Percentiles rank a stretch among this genome's conserved stretches.
Conservation (phyloP, 768 basidiomycete genomes). For the Coprinopsis strossmayeri region DNA sequence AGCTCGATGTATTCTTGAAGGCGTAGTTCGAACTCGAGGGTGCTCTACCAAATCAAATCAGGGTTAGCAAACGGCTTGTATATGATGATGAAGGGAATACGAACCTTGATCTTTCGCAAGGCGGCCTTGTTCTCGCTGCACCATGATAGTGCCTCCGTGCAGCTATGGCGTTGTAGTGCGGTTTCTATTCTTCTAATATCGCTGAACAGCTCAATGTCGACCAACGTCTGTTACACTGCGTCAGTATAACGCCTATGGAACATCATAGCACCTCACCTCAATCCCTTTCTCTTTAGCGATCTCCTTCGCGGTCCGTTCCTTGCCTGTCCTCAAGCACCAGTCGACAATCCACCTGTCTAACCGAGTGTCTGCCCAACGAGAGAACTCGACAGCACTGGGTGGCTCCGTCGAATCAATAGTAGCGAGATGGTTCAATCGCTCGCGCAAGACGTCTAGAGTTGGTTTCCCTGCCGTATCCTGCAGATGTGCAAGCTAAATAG, state of each 20-base stretch:
- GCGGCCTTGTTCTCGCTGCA: slow-evolving; percentile 94
- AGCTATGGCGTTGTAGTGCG: slow-evolving; percentile 68
- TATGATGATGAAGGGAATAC: not conserved
- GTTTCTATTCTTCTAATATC: slow-evolving; percentile 84
- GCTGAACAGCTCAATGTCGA: slow-evolving; percentile 87
- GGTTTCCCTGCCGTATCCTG: slow-evolving; percentile 45
- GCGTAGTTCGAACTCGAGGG: slow-evolving; percentile 92
- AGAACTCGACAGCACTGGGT: slow-evolving; percentile 50
- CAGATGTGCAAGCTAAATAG: slow-evolving; percentile 37
- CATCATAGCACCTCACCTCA: slow-evolving; percentile 45
- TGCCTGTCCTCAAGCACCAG: slow-evolving; percentile 79
- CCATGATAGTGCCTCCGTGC: slow-evolving; percentile 89
- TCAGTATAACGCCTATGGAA: slow-evolving; percentile 10
- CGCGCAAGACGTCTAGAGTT: slow-evolving; percentile 67
- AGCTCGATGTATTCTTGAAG: slow-evolving; percentile 97
- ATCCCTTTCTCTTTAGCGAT: slow-evolving; percentile 75
- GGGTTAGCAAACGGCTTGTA: slow-evolving; percentile 5
- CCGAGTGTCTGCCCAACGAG: slow-evolving; percentile 72
- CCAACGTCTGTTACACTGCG: slow-evolving; percentile 51
- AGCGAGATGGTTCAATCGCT: slow-evolving; percentile 68
- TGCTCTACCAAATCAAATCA: slow-evolving; percentile 58
- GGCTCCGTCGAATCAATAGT: slow-evolving; percentile 50
- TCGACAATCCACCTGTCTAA: slow-evolving; percentile 91
- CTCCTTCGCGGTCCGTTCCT: slow-evolving; percentile 66
- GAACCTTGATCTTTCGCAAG: slow-evolving; percentile 84